These are phyloP conservation scores for Diaporthe humulicola DNA, from an alignment of 2,329 filamentous ascomycete genomes.

Conservation along the genomic window DNA sequence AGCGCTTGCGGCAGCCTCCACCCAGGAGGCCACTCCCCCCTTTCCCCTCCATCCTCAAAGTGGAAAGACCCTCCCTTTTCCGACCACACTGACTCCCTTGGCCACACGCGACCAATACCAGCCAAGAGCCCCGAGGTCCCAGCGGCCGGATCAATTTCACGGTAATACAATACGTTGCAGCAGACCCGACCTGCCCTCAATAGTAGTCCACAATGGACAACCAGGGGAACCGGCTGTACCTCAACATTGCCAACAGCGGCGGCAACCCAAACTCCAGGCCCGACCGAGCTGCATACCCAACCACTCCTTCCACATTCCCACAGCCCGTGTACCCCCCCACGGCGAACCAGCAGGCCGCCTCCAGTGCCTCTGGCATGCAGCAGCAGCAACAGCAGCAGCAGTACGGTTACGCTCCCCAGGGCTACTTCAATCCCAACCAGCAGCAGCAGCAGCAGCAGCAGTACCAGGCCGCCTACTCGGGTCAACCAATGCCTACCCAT, in stretches of 20 bases:
- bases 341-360: slow-evolving; percentile 52
- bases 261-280: slow-evolving; percentile 68
- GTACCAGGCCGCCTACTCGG: slow-evolving; percentile 47
- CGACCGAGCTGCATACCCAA: slow-evolving; percentile 79
- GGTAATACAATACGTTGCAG: slow-evolving; percentile 31
- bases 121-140: slow-evolving; percentile 27
- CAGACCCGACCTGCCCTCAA: slow-evolving; percentile 9
- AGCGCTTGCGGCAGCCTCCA: slow-evolving; percentile 28
- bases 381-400: slow-evolving; percentile 62
- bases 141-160: slow-evolving; percentile 38
- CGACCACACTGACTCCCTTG: slow-evolving; percentile 29
- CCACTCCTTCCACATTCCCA: slow-evolving; percentile 95
- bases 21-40: slow-evolving; percentile 34
- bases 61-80: slow-evolving; percentile 37
- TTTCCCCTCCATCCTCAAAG: slow-evolving; percentile 38
- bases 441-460: slow-evolving; percentile 59
- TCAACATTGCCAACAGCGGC: slow-evolving; percentile 77
- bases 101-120: slow-evolving; percentile 36
- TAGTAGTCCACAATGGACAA: slow-evolving; percentile 60
- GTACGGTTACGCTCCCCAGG: slow-evolving; percentile 57
- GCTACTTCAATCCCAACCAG: slow-evolving; percentile 74
- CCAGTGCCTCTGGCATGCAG: slow-evolving; percentile 61
- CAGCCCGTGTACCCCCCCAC: slow-evolving; percentile 79
- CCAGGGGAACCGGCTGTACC: slow-evolving; percentile 73
- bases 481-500: slow-evolving; percentile 59